Base-by-base conservation (phyloP, 2,329 filamentous ascomycete genomes). In the Mycogone perniciosa region DNA sequence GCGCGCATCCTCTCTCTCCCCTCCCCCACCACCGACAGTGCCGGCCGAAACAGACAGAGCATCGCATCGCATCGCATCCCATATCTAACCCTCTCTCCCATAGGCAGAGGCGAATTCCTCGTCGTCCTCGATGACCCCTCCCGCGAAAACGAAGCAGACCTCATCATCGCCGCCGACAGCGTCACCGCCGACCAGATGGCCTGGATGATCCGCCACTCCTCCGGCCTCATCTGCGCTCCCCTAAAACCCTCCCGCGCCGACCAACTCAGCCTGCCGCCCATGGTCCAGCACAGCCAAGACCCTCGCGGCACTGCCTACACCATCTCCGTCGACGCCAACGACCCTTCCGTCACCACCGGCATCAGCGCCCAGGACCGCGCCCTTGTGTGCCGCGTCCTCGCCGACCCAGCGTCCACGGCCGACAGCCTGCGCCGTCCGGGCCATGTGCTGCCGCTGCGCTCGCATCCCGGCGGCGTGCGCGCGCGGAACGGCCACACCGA, bases 101-200 rank as follows among this genome's bases (percentile, higher is more conserved):
- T 57, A 88, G 85, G 77, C 63, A 81, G 84, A 70, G 90, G 89
- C 69, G 85, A 97, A 66, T 97, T 97, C 78, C 86, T 99, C 67
- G 84, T 99, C 55, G 92, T 96, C 35, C 88, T 99, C 64, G 93
- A 99, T 75, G 88, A 89, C 60, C 84, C 89, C 57, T 82, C 85
- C 56, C 91, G 93, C 69, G 93, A 99, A 71, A 99, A 99, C 70
- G 93, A 99, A 79, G 93, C 91, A 69, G 93, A 99, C 73, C 82
- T 99, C 44, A 96, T 97, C 70, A 95, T 97, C 65, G 89, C 93
- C 59, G 92, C 90, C 56, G 76, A 89, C 59, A 80, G 86, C 62
- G 74, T 96, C 57, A 96, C 92, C 7, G 79, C 90, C 27, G 80
- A 88, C 58, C 92, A 97, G 72, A 95, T 95, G 84, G 89, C 90